phyloP scores from a whole-genome alignment of 1,284 basidiomycete species.

The Agroathelia rolfsii region DNA sequence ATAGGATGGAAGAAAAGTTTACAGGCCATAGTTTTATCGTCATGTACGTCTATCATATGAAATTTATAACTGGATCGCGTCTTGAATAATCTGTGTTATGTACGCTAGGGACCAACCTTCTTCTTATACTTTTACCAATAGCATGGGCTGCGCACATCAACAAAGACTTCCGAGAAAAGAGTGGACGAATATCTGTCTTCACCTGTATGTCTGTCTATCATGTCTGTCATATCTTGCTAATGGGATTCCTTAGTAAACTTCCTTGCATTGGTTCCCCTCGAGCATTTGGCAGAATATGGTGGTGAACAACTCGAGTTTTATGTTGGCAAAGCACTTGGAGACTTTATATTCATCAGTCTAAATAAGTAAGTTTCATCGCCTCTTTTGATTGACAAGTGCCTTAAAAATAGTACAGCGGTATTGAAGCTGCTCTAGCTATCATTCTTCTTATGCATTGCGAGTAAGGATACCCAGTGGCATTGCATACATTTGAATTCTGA shows the following conservation, averaged over 20 bases:
- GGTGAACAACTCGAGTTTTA: conserved; percentile 44
- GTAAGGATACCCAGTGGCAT: conserved; percentile 26
- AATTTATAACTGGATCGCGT: conserved; percentile 1
- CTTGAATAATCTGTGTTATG: conserved; percentile 4
- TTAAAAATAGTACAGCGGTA: conserved; percentile 23
- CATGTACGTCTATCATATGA: conserved; percentile 32
- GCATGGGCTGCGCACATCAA: conserved; percentile 53
- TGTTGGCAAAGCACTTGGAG: conserved; percentile 41
- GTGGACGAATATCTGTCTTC: conserved; percentile 23
- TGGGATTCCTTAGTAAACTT: conserved; percentile 35
- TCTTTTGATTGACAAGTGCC: conserved; percentile 1
- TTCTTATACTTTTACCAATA: conserved; percentile 52
- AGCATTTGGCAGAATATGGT: conserved; percentile 48
- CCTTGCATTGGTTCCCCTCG: conserved; percentile 46
- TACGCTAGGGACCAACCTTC: conserved; percentile 43
- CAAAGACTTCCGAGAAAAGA: conserved; percentile 11
- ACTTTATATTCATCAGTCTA: conserved; percentile 45
- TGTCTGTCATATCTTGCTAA: background rate
- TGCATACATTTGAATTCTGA: no score
- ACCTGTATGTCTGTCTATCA: conserved; percentile 22
- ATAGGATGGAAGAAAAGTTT: conserved; percentile 37
- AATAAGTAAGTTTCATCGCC: conserved; percentile 38
- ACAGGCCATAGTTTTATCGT: conserved; percentile 35
- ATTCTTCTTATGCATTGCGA: conserved; percentile 56
- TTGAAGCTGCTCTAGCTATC: conserved; percentile 60